Evolutionary conservation across 371 early-diverging fungal species (phyloP), one percentile per base, ranked within the genome.

Genomic region (Dinochytrium kinnereticum): DNA sequence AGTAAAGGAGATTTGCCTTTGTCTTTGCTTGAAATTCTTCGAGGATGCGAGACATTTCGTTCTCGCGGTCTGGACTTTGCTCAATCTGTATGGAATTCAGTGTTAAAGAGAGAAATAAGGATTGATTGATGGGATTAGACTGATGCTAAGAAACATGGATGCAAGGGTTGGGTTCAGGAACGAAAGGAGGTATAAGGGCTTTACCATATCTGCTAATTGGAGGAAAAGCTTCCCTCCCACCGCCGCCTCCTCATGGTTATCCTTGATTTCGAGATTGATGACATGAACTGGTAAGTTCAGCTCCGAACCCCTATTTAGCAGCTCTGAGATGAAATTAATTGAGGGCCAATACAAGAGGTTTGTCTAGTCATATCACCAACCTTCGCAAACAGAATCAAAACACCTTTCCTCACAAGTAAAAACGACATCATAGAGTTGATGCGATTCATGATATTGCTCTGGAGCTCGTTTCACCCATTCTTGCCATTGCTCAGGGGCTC

Each of bases 341-440:
- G 2, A 21, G 15, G 26, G 21, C 10, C 49, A 44, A 44, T 44
- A 10, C 49, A 51, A 34, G 44, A 24, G 24, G 31, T 13, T 50
- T 37, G 59, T 55, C 10, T 3, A 66, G 28, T 10, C 30, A 39
- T 31, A 49, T 37, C 30, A 24, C 74, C 65, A 77, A 92, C 93
- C 96, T 83, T 98, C 97, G 55, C 92, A 91, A 0, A 97, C 97
- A 0, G 96, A 90, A 77, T 96, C 96, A 79, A 94, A 98, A 65
- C 95, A 95, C 34, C 97, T 89, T 78, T 98, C 98, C 83, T 98
- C 99, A 74, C 98, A 98, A 1, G 97, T 97, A 59, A 98, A 92
- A 38, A 98, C 92, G 0, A 98, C 91, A 81, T 98, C 98, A 80
- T 90, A 97, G n/a, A 86, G 80, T 37, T 89, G 88, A 13, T 81